These are phyloP conservation scores for Phaeoacremonium minimum DNA, from an alignment of 2,329 filamentous ascomycete species.

Conservation along the genomic window DNA sequence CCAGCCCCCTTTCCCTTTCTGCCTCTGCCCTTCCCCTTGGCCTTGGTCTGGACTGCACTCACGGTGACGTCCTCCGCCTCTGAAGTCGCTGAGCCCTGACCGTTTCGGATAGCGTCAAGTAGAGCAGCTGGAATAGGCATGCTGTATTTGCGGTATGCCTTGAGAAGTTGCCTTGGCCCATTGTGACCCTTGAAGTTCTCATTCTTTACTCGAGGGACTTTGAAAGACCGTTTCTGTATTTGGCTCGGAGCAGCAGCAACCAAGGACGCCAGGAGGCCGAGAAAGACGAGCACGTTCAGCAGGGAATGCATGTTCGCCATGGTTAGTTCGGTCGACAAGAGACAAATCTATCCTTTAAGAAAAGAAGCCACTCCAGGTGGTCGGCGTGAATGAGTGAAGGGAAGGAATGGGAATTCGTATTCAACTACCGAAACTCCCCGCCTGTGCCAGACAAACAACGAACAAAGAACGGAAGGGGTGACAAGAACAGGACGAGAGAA, in stretches of 20 bases:
- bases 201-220: slow-evolving; percentile 53
- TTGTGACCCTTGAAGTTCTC: slow-evolving; percentile 48
- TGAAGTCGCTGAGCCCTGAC: slow-evolving; percentile 13
- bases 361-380: slow-evolving; percentile 20
- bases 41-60: slow-evolving; percentile 1
- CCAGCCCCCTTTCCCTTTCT: slow-evolving; percentile 5
- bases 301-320: slow-evolving; percentile 19
- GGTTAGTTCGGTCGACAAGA: slow-evolving; percentile 2
- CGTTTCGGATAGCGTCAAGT: slow-evolving; percentile 27
- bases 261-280: slow-evolving; percentile 42
- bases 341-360: slow-evolving; percentile 6
- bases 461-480: slow-evolving; percentile 5
- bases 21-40: slow-evolving; percentile 6
- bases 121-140: slow-evolving; percentile 42
- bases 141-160: slow-evolving; percentile 65
- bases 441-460: slow-evolving; percentile 7
- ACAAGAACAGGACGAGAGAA: background rate
- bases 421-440: slow-evolving; percentile 6
- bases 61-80: slow-evolving; percentile 8
- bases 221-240: slow-evolving; percentile 55
- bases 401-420: slow-evolving; percentile 5
- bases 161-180: slow-evolving; percentile 58
- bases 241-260: slow-evolving; percentile 37
- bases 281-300: slow-evolving; percentile 26
- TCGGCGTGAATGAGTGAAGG: slow-evolving; percentile 1